These are phyloP conservation scores for Teunomyces gatunensis DNA, from an alignment of 805 yeast species.

Conservation along the genomic window DNA sequence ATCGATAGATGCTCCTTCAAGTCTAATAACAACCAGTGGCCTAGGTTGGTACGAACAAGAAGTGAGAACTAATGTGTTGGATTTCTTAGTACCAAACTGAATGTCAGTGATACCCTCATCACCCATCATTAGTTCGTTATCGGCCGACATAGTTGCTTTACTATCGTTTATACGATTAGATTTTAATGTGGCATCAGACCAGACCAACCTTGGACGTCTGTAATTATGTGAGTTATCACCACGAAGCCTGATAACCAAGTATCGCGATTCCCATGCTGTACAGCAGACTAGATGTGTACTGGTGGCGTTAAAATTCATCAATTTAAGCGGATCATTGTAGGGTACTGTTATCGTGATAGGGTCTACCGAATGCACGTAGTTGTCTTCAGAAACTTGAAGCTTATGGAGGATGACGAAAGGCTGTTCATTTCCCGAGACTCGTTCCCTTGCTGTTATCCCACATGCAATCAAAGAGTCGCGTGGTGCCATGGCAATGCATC, in stretches of 20 bases:
- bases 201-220: conserved; percentile 37
- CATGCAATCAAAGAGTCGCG: conserved; percentile 67
- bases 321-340: conserved; percentile 78
- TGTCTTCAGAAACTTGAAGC: conserved; percentile 10
- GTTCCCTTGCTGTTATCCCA: conserved; percentile 79
- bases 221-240: conserved; percentile 44
- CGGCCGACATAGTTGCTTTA: conserved; percentile 4
- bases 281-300: conserved; percentile 73
- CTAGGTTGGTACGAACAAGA: conserved; percentile 35
- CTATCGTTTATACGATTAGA: conserved; percentile 13
- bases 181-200: conserved; percentile 28
- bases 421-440: conserved; percentile 65
- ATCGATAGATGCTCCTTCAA: conserved; percentile 51
- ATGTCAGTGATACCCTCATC: conserved; percentile 88
- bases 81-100: conserved; percentile 44
- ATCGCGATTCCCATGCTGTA: conserved; percentile 74
- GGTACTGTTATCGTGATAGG: conserved; percentile 79
- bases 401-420: conserved; percentile 68
- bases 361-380: conserved; percentile 33
- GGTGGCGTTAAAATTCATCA: conserved; percentile 68
- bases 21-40: conserved; percentile 30
- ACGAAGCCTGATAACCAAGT: conserved; percentile 67
- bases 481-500: conserved; percentile 73
- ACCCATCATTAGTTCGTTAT: conserved; percentile 47
- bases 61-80: conserved; percentile 37